Percentiles rank a stretch among this genome's conserved stretches.
Evolutionary conservation across 2,329 filamentous ascomycete species (phyloP).

Genomic region (Hawksworthiomyces lignivorus): DNA sequence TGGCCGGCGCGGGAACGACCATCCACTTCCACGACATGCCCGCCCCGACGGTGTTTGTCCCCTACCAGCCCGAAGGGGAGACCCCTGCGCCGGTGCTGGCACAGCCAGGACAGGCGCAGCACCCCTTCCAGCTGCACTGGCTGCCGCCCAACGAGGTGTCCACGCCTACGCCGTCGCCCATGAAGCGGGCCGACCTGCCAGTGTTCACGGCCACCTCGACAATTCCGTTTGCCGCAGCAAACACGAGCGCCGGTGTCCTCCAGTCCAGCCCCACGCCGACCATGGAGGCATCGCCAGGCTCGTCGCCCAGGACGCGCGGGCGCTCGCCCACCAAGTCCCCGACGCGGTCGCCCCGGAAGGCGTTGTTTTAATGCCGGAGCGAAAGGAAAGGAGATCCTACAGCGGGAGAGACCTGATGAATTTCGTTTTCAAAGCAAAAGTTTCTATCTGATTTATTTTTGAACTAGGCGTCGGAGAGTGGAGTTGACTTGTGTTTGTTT

Average conservation of each 20-base stretch:
- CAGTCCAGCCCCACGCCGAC: neutral
- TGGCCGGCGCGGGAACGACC: neutral
- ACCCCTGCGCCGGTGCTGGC: conserved; percentile 23
- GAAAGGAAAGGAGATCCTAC: neutral
- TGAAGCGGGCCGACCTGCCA: conserved; percentile 30
- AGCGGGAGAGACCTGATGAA: neutral
- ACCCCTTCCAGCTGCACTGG: conserved; percentile 39
- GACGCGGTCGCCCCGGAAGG: conserved; percentile 1
- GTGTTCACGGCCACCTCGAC: conserved; percentile 34
- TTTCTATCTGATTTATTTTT: neutral
- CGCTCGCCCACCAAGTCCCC: conserved; percentile 2
- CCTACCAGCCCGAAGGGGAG: conserved; percentile 49
- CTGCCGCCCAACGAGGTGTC: conserved; percentile 36
- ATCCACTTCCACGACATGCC: neutral
- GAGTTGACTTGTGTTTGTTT: neutral
- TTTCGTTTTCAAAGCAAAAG: neutral
- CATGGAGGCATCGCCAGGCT: neutral
- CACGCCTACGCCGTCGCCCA: conserved; percentile 24
- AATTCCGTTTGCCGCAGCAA: conserved; percentile 36
- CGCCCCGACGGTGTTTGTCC: conserved; percentile 38
- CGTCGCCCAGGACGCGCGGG: neutral
- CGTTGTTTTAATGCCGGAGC: too few species aligned
- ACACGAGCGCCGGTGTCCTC: neutral
- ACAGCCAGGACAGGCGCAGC: conserved; percentile 25
- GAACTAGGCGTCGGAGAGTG: too few species aligned